These are phyloP conservation scores for Lactarius deliciosus DNA, from an alignment of 768 basidiomycete genomes.

Conservation along the genomic window DNA sequence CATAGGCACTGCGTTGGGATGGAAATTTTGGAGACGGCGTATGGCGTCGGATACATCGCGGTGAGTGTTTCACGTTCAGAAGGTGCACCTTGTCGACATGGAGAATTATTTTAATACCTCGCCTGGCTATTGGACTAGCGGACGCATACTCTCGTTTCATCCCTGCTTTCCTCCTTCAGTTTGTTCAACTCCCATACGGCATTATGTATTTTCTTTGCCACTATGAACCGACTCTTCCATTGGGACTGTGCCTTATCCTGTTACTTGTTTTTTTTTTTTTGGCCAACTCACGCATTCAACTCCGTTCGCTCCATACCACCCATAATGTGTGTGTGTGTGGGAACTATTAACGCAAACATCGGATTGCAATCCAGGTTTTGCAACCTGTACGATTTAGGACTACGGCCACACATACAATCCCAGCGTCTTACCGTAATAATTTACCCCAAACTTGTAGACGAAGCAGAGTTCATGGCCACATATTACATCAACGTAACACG, in stretches of 20 bases:
- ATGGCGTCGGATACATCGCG: not conserved
- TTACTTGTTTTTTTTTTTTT: not conserved
- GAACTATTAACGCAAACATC: not conserved
- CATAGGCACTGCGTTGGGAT: not conserved
- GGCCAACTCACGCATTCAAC: not conserved
- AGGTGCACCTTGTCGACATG: not conserved
- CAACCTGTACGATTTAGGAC: not conserved
- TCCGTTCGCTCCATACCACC: not conserved
- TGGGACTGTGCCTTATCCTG: not conserved
- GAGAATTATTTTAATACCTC: not conserved
- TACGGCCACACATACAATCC: not conserved
- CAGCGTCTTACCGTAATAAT: not conserved
- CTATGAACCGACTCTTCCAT: not conserved
- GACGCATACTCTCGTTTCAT: not conserved
- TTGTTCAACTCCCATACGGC: not conserved
- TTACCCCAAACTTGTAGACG: not conserved
- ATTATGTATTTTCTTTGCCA: not conserved
- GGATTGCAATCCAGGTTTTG: not conserved
- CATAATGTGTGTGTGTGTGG: not conserved
- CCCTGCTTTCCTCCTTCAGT: not conserved
- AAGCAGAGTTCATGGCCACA: not conserved
- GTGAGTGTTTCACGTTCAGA: not conserved
- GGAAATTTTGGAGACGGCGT: conserved; percentile 17
- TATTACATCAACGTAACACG: not conserved
- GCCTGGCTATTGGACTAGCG: not conserved